A percentile compares a stretch with the other conserved stretches of the same genome.
Conservation (phyloP, 495 filamentous ascomycete species). For the Penicillium malachiteum region DNA sequence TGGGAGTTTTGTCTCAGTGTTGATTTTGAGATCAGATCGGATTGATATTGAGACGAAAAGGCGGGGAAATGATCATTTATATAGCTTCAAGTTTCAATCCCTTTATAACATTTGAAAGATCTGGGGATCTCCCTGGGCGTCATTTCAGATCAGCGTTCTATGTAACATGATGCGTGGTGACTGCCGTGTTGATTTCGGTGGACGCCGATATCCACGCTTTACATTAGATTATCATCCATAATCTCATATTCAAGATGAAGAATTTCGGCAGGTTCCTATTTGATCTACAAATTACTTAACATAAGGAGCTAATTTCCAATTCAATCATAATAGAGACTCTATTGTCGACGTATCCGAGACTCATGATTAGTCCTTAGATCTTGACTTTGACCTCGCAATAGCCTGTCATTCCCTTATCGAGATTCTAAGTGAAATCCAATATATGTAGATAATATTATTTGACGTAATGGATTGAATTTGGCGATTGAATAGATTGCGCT, state of each 20-base stretch:
- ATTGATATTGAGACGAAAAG: not conserved
- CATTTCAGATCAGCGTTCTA: not conserved
- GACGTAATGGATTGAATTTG: no score
- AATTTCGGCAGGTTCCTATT: not conserved
- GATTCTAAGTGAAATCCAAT: no score
- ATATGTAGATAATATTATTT: no score
- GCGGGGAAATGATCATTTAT: not conserved
- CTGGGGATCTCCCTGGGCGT: not conserved
- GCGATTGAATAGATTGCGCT: no score
- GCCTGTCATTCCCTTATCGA: not conserved
- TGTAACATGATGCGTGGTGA: not conserved
- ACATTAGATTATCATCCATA: not conserved
- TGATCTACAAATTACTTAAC: not conserved
- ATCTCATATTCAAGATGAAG: no score
- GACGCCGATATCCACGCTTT: conserved; percentile 8
- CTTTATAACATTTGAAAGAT: not conserved
- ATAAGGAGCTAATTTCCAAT: conserved; percentile 1
- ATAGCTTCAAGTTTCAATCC: not conserved
- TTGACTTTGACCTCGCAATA: not conserved
- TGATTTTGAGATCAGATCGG: not conserved
- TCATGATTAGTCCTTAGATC: not conserved
- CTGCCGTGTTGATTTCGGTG: conserved; percentile 1
- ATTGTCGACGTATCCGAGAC: not conserved
- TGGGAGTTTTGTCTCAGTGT: not conserved
- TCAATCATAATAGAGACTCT: not conserved